These are phyloP conservation scores for Anethum foeniculum DNA, from an alignment of 140 eudicot species.

Conservation along the genomic window DNA sequence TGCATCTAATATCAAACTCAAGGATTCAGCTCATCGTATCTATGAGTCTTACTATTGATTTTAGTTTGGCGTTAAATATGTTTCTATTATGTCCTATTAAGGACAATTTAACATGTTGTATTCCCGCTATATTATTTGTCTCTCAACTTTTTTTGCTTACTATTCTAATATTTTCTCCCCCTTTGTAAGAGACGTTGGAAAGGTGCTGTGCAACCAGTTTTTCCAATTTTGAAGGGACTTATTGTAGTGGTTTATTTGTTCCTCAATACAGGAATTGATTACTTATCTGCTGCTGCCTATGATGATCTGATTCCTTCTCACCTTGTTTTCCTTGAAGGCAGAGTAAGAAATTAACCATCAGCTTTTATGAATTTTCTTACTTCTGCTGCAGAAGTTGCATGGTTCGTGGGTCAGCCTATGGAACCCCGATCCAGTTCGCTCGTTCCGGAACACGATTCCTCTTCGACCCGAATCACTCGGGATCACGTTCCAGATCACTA, in stretches of 20 bases:
- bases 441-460: no score
- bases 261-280: slow-evolving; percentile 45
- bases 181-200: background rate
- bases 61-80: background rate
- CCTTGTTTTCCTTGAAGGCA: slow-evolving; percentile 64
- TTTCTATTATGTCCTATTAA: background rate
- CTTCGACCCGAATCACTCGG: no score
- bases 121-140: background rate
- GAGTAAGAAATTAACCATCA: slow-evolving; percentile 28
- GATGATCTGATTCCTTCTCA: slow-evolving; percentile 72
- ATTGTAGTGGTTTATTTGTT: background rate
- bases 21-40: background rate
- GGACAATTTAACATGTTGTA: background rate
- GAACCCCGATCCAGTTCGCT: no score
- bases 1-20: background rate
- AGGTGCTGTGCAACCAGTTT: background rate
- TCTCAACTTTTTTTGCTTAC: background rate
- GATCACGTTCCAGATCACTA: no score
- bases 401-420: no score
- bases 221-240: background rate
- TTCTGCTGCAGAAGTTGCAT: no score
- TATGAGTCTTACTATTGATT: background rate
- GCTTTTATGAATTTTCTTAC: background rate
- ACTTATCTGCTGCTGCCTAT: slow-evolving; percentile 73
- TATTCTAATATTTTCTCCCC: background rate